These are phyloP conservation scores for Blastobotrys robertii DNA, from an alignment of 805 yeast genomes.

Conservation along the genomic window DNA sequence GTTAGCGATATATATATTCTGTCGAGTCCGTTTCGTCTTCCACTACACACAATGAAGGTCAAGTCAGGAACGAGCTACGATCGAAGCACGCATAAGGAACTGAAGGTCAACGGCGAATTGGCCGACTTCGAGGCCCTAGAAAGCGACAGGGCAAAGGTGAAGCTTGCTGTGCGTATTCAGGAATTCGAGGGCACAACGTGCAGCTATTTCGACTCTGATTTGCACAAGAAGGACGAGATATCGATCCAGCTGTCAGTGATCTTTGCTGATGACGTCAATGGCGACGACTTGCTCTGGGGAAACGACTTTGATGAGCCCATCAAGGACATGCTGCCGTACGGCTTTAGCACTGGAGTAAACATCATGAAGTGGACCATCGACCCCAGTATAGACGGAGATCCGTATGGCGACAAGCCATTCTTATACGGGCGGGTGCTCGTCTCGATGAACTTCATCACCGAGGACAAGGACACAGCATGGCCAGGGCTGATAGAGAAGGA, in stretches of 20 bases:
- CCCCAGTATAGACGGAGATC: conserved; percentile 56
- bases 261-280: conserved; percentile 36
- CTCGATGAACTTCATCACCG: conserved; percentile 42
- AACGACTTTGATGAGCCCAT: conserved; percentile 58
- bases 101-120: too few relatives aligned
- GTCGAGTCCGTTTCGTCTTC: too few relatives aligned
- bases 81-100: too few relatives aligned
- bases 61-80: too few relatives aligned
- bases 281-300: conserved; percentile 53
- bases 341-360: conserved; percentile 43
- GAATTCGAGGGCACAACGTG: conserved; percentile 35
- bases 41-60: too few relatives aligned
- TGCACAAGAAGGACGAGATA: conserved; percentile 22
- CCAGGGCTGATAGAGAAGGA: not conserved
- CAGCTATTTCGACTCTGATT: conserved; percentile 20
- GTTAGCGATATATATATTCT: too few relatives aligned
- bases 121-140: not conserved
- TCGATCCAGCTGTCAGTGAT: conserved; percentile 34
- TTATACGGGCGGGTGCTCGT: conserved; percentile 53
- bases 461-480: conserved; percentile 10
- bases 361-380: conserved; percentile 50
- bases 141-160: conserved; percentile 17
- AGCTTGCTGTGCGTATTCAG: conserved; percentile 32
- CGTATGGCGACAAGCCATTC: conserved; percentile 50
- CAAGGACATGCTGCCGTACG: conserved; percentile 47